Evolutionary conservation across 257 asterid species (phyloP), one percentile per base, ranked within the genome.

Genomic region (Coffea canephora): DNA sequence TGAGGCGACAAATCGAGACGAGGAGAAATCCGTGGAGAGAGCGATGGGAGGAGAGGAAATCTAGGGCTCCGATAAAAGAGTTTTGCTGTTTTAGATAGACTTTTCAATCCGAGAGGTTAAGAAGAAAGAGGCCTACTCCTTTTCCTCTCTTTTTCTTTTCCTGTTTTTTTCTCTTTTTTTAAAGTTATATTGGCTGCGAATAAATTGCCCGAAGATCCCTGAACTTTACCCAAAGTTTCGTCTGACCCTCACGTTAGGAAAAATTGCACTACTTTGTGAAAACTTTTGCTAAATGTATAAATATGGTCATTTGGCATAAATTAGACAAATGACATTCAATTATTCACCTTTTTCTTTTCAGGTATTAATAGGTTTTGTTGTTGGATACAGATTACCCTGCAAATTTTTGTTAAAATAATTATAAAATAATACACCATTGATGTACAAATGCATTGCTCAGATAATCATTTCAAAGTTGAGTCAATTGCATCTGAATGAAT

Each of bases 21-120:
- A 10, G 8, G 65, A 49, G 54, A 34, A 15, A 50, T 43, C 34
- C 8, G 71, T 46, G n/a, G 68, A 73, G 81, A 78, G 81, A 48
- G 82, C 74, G 81, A 77, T 65, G 50, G 69, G 16, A 64, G 69
- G 50, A 82, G 84, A 85, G 84, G 70, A 82, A 82, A 85, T 85
- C 77, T 82, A 85, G 88, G 88, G 84, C 82, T 82, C 85, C 86
- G 82, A 79, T 71, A 67, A 78, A 75, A 70, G 77, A 68, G 83
- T 50, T 78, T 65, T 80, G 46, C 67, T 27, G 69, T 57, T 27
- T 77, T 5, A 74, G 80, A 80, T 69, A 81, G 72, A 57, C 81
- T 77, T 68, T 71, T 67, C 62, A 74, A 55, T 69, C 52, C 66
- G 39, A 81, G 46, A 55, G 69, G 59, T 45, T 46, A 52, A 59